Evolutionary conservation across 2,329 filamentous ascomycete genomes (phyloP).

Genomic region (Chrysoporthe cubensis): DNA sequence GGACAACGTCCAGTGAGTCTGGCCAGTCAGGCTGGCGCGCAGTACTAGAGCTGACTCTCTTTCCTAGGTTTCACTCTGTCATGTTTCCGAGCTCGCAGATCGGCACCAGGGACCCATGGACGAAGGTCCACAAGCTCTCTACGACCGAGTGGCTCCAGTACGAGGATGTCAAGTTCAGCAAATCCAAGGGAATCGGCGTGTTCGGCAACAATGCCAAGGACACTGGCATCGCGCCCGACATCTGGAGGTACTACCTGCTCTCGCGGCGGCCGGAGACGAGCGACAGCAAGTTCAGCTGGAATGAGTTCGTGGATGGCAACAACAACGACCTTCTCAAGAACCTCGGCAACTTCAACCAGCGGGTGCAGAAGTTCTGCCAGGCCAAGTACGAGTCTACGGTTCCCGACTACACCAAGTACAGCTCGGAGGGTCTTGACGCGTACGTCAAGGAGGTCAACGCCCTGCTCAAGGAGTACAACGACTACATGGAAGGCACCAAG

Average conservation of each 20-base stretch:
- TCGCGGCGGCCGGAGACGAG: conserved; percentile 73
- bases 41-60: neutral
- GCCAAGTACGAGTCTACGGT: conserved; percentile 48
- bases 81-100: conserved; percentile 90
- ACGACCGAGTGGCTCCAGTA: conserved; percentile 92
- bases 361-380: conserved; percentile 65
- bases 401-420: conserved; percentile 56
- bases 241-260: conserved; percentile 78
- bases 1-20: conserved; percentile 65
- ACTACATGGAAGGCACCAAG: conserved; percentile 71
- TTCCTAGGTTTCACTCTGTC: conserved; percentile 76
- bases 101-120: conserved; percentile 85
- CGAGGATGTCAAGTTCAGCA: conserved; percentile 89
- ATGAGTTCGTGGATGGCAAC: conserved; percentile 70
- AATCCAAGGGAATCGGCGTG: conserved; percentile 85
- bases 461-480: conserved; percentile 68
- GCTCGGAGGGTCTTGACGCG: conserved; percentile 54
- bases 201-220: conserved; percentile 90
- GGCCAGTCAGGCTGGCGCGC: neutral
- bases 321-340: conserved; percentile 71
- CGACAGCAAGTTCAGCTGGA: conserved; percentile 77
- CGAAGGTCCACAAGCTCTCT: conserved; percentile 83
- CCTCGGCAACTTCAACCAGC: conserved; percentile 65
- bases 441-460: conserved; percentile 67
- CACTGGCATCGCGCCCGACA: conserved; percentile 78